Conservation (phyloP, 208 protist genomes). For the Trypanosoma vivax region DNA sequence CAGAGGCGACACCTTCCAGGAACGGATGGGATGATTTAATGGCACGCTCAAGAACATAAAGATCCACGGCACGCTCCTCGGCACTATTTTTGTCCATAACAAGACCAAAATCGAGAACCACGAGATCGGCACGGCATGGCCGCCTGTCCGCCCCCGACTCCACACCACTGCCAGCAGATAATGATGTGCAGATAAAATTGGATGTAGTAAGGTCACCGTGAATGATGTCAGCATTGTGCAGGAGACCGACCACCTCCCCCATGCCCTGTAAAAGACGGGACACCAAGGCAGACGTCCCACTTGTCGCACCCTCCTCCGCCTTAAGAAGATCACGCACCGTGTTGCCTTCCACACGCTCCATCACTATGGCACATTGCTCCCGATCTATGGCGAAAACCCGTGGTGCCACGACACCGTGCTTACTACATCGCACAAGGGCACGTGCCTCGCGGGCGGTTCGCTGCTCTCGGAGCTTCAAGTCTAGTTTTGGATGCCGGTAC, state of each 20-base stretch:
- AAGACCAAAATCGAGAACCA: conserved; percentile 97
- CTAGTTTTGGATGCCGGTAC: conserved; percentile 71
- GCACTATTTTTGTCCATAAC: conserved; percentile 71
- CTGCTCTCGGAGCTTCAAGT: conserved; percentile 69
- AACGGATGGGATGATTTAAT: conserved; percentile 92
- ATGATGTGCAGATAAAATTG: conserved; percentile 88
- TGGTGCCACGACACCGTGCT: conserved; percentile 57
- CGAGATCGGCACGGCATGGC: conserved; percentile 27
- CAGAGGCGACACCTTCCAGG: conserved; percentile 22
- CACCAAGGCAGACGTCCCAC: conserved; percentile 15
- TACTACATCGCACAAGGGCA: conserved; percentile 49
- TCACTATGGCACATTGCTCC: conserved; percentile 45
- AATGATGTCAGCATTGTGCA: conserved; percentile 91
- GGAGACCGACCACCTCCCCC: conserved; percentile 74
- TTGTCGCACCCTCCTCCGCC: conserved; percentile 17
- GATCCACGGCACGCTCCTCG: conserved; percentile 97
- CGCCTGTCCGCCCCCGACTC: neutral
- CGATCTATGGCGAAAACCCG: conserved; percentile 55
- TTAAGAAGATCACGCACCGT: conserved; percentile 69
- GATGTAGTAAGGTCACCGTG: conserved; percentile 98
- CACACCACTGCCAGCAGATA: conserved; percentile 2
- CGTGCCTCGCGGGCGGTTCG: conserved; percentile 72
- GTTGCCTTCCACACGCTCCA: conserved; percentile 70
- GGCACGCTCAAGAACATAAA: conserved; percentile 98
- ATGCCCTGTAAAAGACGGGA: conserved; percentile 54